Conservation (phyloP, 371 early-diverging fungal species). For the Mucor plumbeus region DNA sequence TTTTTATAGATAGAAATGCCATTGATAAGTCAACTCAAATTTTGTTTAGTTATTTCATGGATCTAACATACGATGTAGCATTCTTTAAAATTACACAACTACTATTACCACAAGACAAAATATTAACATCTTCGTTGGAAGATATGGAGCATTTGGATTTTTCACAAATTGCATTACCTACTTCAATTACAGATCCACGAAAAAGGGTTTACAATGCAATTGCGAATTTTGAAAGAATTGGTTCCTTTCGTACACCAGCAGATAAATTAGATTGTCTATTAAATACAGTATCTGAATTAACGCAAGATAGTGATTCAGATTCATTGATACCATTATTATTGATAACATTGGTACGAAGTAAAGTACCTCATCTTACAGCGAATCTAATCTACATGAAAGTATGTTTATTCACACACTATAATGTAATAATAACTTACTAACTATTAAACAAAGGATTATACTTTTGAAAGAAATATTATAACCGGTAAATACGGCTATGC, state of each 20-base stretch:
- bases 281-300: slow-evolving; percentile 37
- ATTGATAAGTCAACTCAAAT: too few species aligned
- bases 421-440: neutral
- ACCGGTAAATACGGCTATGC: slow-evolving; percentile 60
- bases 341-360: slow-evolving; percentile 55
- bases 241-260: slow-evolving; percentile 55
- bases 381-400: slow-evolving; percentile 62
- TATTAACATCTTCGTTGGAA: slow-evolving; percentile 41
- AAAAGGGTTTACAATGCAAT: slow-evolving; percentile 44
- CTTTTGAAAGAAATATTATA: slow-evolving; percentile 46
- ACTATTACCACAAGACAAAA: slow-evolving; percentile 42
- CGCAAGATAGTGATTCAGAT: slow-evolving; percentile 44
- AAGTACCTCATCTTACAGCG: slow-evolving; percentile 57
- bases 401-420: neutral
- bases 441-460: slow-evolving; percentile 43
- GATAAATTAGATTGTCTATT: slow-evolving; percentile 59
- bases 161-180: slow-evolving; percentile 55
- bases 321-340: slow-evolving; percentile 56
- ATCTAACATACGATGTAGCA: slow-evolving; percentile 61
- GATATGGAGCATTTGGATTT: slow-evolving; percentile 55
- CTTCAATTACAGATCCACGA: slow-evolving; percentile 33
- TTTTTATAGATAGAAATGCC: neutral
- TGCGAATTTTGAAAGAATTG: slow-evolving; percentile 54
- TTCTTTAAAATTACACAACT: slow-evolving; percentile 60
- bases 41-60: slow-evolving; percentile 53